Evolutionary conservation across 768 basidiomycete genomes (phyloP), one percentile per base, ranked within the genome.

Genomic region (Dendrothele bispora): DNA sequence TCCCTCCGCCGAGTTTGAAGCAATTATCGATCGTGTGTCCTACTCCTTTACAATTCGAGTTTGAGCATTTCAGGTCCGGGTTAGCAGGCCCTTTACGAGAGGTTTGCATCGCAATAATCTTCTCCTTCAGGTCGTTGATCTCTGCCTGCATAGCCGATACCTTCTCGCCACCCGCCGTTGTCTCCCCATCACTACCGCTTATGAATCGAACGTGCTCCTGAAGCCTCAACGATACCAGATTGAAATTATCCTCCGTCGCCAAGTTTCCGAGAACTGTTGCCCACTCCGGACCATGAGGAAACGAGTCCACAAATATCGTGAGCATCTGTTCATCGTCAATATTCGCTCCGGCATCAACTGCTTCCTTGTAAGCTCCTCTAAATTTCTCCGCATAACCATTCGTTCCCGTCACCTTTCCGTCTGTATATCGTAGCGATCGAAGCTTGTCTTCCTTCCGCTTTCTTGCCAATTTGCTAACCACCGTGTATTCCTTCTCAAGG

Each of bases 1-100:
- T 63, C 4, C 62, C 63, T 18, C 62, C 60, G 2, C 62, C 62
- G 14, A 51, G 46, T 11, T 29, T 49, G 54, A 53, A 64, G 39
- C 62, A 64, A 18, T 61, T 46, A 11, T 39, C 44, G 15, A 35
- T 49, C 3, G 41, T 10, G 32, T 63, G 62, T 3, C 62, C 55
- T 11, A 15, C 10, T 4, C 22, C 11, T 15, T 46, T 28, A 43
- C 62, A 64, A 35, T 60, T 62, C 14, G 43, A 52, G 55, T 44
- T 47, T 27, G 27, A 22, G 25, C 43, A 25, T 17, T 14, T 20
- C 15, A 20, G 12, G 11, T 32, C 43, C 17, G 22, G 45, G 14
- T 41, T 26, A 5, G 29, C 24, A 7, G 27, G 27, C 15, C 29
- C 27, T 34, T 21, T 21, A n/a, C n/a, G n/a, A n/a, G n/a, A n/a